Conservation (phyloP, 345 rosid species). For the Viola odorata region DNA sequence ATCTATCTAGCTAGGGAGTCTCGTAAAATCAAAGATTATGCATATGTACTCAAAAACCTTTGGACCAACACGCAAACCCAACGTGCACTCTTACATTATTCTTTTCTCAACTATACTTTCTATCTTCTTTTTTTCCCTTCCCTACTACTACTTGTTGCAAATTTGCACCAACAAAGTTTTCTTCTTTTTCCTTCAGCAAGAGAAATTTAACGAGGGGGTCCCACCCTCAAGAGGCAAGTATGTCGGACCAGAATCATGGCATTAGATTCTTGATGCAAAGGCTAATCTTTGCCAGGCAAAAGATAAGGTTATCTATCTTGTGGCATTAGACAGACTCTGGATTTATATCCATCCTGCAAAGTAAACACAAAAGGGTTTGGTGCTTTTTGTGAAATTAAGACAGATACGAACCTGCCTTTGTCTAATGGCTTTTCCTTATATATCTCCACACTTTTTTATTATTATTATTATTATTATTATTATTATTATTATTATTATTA, state of each 20-base stretch:
- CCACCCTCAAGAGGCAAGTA: constrained; percentile 2
- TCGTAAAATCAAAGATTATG: constrained; percentile 1
- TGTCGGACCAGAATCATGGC: constrained; percentile 23
- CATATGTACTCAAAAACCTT: constrained; percentile 36
- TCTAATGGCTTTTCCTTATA: constrained; percentile 12
- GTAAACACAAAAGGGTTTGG: not conserved
- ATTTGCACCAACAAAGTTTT: constrained; percentile 13
- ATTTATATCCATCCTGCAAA: no score
- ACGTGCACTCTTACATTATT: constrained; percentile 36
- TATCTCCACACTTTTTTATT: constrained; percentile 2
- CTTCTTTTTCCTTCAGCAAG: constrained; percentile 1
- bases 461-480: no score
- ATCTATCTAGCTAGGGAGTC: constrained; percentile 28
- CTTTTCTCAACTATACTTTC: constrained; percentile 7
- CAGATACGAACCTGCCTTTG: constrained; percentile 19
- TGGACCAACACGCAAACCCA: constrained; percentile 60
- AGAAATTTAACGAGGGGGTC: constrained; percentile 5
- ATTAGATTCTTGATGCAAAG: constrained; percentile 28
- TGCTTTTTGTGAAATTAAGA: constrained; percentile 33
- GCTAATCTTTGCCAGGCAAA: constrained; percentile 4
- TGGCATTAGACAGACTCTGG: constrained; percentile 5
- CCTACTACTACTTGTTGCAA: not conserved
- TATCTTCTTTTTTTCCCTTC: not conserved
- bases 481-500: no score
- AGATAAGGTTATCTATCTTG: constrained; percentile 11